Conservation (phyloP, 2,329 filamentous ascomycete genomes). For the Knufia petricola region DNA sequence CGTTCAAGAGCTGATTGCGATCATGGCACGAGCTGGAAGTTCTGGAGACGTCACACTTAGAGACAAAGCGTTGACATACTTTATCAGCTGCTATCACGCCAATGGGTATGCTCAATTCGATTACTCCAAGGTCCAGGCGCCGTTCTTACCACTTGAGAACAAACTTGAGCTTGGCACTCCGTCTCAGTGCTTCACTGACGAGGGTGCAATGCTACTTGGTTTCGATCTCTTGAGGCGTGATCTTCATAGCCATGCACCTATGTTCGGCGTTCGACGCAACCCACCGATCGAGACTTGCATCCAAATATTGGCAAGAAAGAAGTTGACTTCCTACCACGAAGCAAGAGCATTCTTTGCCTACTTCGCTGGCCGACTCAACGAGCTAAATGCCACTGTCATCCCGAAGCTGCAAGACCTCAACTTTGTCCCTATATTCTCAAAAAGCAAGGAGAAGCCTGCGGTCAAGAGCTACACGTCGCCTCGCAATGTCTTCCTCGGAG, state of each 20-base stretch:
- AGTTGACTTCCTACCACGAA: slow-evolving; percentile 56
- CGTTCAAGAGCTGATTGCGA: slow-evolving; percentile 63
- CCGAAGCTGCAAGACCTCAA: slow-evolving; percentile 52
- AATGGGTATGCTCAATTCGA: slow-evolving; percentile 64
- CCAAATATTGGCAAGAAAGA: slow-evolving; percentile 58
- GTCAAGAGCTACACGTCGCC: slow-evolving; percentile 53
- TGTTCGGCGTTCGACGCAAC: slow-evolving; percentile 77
- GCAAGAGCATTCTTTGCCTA: slow-evolving; percentile 73
- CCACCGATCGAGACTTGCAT: slow-evolving; percentile 71
- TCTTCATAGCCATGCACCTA: slow-evolving; percentile 68
- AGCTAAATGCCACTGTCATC: slow-evolving; percentile 56
- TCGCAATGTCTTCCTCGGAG: slow-evolving; percentile 69
- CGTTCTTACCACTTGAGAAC: slow-evolving; percentile 65
- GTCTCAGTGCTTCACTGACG: slow-evolving; percentile 71
- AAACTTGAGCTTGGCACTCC: slow-evolving; percentile 55
- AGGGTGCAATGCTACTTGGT: slow-evolving; percentile 63
- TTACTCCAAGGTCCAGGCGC: slow-evolving; percentile 44
- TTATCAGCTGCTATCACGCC: slow-evolving; percentile 65
- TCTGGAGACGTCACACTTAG: slow-evolving; percentile 47
- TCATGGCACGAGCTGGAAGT: slow-evolving; percentile 58
- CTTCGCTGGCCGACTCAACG: slow-evolving; percentile 64
- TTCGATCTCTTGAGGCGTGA: slow-evolving; percentile 69
- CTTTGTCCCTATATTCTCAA: slow-evolving; percentile 58
- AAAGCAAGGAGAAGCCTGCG: slow-evolving; percentile 29
- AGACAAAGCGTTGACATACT: slow-evolving; percentile 67